Percentiles rank a stretch among this genome's conserved stretches.
Evolutionary conservation across 306 rosid species (phyloP).

Genomic region (Casuarina cunninghamiana): DNA sequence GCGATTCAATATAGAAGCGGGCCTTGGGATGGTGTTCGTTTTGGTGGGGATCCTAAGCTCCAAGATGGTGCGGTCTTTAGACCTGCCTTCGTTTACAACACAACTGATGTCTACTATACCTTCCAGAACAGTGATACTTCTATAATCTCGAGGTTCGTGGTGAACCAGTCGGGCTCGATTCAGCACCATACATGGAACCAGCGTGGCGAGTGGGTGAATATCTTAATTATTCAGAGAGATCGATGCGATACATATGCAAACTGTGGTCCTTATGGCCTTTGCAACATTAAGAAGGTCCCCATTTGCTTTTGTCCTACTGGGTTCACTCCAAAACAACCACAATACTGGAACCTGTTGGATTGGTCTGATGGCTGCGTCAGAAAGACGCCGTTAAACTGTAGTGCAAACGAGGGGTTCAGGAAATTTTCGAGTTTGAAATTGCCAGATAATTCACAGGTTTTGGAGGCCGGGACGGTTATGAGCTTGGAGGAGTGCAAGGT

Average conservation of each 20-base stretch:
- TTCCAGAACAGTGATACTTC: constrained; percentile 28
- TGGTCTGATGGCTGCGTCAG: constrained; percentile 40
- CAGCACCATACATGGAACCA: constrained; percentile 38
- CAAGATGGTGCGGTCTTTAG: constrained; percentile 33
- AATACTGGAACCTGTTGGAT: constrained; percentile 23
- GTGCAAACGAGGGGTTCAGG: constrained; percentile 23
- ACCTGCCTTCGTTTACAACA: constrained; percentile 34
- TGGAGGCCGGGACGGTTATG: constrained; percentile 12
- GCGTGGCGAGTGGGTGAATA: constrained; percentile 26
- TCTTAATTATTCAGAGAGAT: constrained; percentile 29
- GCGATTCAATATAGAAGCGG: constrained; percentile 41
- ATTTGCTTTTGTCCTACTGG: constrained; percentile 39
- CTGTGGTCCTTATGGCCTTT: constrained; percentile 47
- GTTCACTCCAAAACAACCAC: constrained; percentile 27
- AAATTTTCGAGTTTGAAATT: constrained; percentile 34
- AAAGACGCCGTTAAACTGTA: constrained; percentile 17
- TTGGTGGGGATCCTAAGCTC: constrained; percentile 28
- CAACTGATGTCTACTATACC: constrained; percentile 38
- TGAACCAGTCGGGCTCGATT: constrained; percentile 36
- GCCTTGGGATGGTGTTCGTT: constrained; percentile 45
- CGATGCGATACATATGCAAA: constrained; percentile 38
- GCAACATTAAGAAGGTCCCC: constrained; percentile 20
- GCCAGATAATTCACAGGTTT: constrained; percentile 37
- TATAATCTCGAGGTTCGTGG: constrained; percentile 33
- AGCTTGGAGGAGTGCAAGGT: constrained; percentile 32